Evolutionary conservation across 495 filamentous ascomycete species (phyloP).

Genomic region (Cairneyella variabilis): DNA sequence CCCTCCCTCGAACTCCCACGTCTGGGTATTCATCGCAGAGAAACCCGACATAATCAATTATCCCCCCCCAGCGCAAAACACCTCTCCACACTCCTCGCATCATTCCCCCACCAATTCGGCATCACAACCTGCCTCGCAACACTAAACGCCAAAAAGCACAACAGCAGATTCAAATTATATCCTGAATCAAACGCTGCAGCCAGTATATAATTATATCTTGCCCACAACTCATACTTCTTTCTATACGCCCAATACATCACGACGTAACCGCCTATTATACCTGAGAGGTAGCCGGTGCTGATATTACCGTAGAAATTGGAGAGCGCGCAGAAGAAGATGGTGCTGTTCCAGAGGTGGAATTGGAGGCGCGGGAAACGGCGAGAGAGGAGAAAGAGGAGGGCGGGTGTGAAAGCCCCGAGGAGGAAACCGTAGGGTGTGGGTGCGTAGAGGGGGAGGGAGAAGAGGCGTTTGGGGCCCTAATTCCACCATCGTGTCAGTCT

Average conservation of each 20-base stretch:
- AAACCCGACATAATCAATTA: too few relatives aligned
- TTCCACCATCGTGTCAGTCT: not conserved
- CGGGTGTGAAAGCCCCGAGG: slow-evolving; percentile 45
- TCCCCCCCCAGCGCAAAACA: slow-evolving; percentile 29
- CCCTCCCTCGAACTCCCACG: too few relatives aligned
- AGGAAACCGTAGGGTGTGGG: slow-evolving; percentile 54
- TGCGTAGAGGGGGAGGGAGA: slow-evolving; percentile 43
- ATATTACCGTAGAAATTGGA: slow-evolving; percentile 44
- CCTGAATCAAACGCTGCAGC: slow-evolving; percentile 55
- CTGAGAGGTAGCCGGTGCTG: slow-evolving; percentile 50
- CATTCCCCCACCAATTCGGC: slow-evolving; percentile 58
- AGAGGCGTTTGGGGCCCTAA: slow-evolving; percentile 48
- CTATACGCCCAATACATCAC: slow-evolving; percentile 53
- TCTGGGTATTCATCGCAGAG: too few relatives aligned
- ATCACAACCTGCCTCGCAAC: slow-evolving; percentile 48
- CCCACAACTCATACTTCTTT: slow-evolving; percentile 51
- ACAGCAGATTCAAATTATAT: slow-evolving; percentile 53
- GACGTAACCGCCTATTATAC: slow-evolving; percentile 52
- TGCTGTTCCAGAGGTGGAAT: slow-evolving; percentile 53
- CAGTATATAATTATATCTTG: slow-evolving; percentile 52
- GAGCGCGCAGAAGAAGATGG: slow-evolving; percentile 47
- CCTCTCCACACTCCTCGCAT: slow-evolving; percentile 32
- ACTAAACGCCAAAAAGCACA: slow-evolving; percentile 53
- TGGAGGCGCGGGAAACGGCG: slow-evolving; percentile 44
- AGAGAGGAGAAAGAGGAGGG: slow-evolving; percentile 44